Base-by-base conservation (phyloP, 768 basidiomycete species). In the Xanthoconium purpureum region DNA sequence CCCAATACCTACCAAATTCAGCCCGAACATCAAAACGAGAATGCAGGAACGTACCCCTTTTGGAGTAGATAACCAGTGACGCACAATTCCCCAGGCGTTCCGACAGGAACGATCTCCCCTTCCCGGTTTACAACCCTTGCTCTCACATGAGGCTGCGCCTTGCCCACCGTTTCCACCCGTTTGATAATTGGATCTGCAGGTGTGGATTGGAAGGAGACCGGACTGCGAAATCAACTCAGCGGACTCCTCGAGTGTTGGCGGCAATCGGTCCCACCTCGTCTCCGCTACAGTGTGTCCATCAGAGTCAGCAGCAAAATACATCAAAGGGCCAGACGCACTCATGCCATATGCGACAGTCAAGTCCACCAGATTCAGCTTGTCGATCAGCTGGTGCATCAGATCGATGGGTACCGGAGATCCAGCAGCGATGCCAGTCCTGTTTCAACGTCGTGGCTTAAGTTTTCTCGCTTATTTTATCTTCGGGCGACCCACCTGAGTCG, bases 341-440 rank as follows among this genome's bases (percentile, higher is more conserved):
- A 93, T 93, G 54, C 91, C 91, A 70, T 90, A 93, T 12, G 86
- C 89, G 55, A 82, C 85, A 0, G 91, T 91, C 39, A 93, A 70
- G 42, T 90, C 87, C 6, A 65, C 76, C 38, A 93, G 67, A 62
- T 90, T 88, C 54, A 93, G 62, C 62, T 83, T 82, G 20, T 75
- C 68, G 20, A 89, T 89, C 32, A 93, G 77, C 38, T 77, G 79
- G 58, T 78, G 84, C 91, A 93, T 92, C 44, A 93, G 71, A 47
- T 89, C 83, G 38, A 88, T 91, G 7, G 91, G 91, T 35, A 92
- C 75, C 0, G 89, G 80, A 0, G 89, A 86, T 2, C 91, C 91
- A 11, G 89, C 88, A 32, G 89, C 89, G 54, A 91, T 89, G 1
- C 91, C 91, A 17, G 91, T 91, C 65, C 91, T 90, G 37, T 47